phyloP scores from a whole-genome alignment of 1,284 basidiomycete genomes.

The Cryptococcus sp. region DNA sequence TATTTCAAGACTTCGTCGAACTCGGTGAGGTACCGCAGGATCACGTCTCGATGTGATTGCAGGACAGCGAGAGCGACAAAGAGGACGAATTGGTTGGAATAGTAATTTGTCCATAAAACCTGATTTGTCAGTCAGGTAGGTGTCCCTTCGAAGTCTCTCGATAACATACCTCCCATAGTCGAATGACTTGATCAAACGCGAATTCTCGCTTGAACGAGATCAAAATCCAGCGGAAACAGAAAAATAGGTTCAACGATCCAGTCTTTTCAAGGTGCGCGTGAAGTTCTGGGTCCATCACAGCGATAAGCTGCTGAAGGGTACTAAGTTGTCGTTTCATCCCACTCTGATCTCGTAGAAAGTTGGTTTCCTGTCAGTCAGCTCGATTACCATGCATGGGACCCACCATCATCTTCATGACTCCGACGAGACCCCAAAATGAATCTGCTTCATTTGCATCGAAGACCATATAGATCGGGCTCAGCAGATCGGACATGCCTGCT shows the following conservation, averaged over 20 bases:
- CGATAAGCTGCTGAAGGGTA: conserved; percentile 82
- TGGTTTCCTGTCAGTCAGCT: conserved; percentile 63
- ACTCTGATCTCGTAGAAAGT: conserved; percentile 93
- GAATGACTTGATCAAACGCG: conserved; percentile 77
- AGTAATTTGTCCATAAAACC: conserved; percentile 86
- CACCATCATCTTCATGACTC: conserved; percentile 92
- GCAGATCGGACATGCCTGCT: conserved; percentile 96
- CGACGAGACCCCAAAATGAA: conserved; percentile 94
- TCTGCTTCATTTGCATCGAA: conserved; percentile 81
- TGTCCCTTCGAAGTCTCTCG: conserved; percentile 6
- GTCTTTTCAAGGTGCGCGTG: conserved; percentile 84
- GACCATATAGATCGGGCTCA: conserved; percentile 88
- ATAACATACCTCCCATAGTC: conserved; percentile 76
- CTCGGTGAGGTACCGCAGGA: conserved; percentile 87
- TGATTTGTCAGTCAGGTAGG: conserved; percentile 5
- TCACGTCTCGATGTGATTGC: conserved; percentile 88
- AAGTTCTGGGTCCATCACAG: conserved; percentile 88
- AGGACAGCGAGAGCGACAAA: conserved; percentile 91
- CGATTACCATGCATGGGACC: conserved; percentile 31
- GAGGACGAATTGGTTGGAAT: conserved; percentile 81
- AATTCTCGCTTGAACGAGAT: conserved; percentile 96
- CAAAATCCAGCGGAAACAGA: conserved; percentile 80
- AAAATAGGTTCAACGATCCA: conserved; percentile 91
- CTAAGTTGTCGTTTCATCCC: conserved; percentile 94
- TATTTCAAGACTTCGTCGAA: conserved; percentile 71